phyloP scores from a whole-genome alignment of 164 flowering plant species.

The Tetracentron sinense region DNA sequence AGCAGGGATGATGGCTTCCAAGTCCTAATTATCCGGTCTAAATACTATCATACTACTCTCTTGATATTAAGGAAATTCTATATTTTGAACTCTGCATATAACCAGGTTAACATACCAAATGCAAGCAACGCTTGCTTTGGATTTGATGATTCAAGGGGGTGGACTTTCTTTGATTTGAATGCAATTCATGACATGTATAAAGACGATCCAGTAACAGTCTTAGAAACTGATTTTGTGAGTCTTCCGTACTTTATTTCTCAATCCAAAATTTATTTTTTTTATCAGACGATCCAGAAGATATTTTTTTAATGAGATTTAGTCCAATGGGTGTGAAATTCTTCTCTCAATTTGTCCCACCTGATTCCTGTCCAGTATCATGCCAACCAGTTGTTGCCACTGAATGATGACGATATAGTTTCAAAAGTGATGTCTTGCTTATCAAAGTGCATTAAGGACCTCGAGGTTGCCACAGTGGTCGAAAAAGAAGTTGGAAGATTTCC shows the following conservation, averaged over 20 bases:
- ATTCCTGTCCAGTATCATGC: slow-evolving; percentile 48
- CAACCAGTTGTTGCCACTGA: slow-evolving; percentile 44
- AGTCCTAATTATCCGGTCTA: not conserved
- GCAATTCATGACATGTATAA: slow-evolving; percentile 48
- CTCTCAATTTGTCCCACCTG: not conserved
- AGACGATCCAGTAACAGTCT: slow-evolving; percentile 37
- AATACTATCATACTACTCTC: not conserved
- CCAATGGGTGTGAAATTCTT: not conserved
- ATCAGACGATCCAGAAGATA: too few relatives aligned
- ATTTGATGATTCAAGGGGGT: slow-evolving; percentile 44
- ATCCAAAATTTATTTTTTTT: too few relatives aligned
- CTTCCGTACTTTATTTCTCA: not conserved
- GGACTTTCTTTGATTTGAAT: slow-evolving; percentile 69
- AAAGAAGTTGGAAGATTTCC: slow-evolving; percentile 43
- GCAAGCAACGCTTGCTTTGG: slow-evolving; percentile 51
- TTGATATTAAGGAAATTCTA: not conserved
- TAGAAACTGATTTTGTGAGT: slow-evolving; percentile 64
- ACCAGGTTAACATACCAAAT: slow-evolving; percentile 47
- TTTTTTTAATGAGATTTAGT: not conserved
- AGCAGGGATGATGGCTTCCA: not conserved
- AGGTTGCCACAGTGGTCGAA: slow-evolving; percentile 32
- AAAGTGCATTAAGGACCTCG: slow-evolving; percentile 41
- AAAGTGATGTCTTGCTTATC: slow-evolving; percentile 46
- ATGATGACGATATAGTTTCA: slow-evolving; percentile 41
- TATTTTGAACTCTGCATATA: not conserved